phyloP scores from a whole-genome alignment of 345 rosid genomes.

The Lepidium africanum region DNA sequence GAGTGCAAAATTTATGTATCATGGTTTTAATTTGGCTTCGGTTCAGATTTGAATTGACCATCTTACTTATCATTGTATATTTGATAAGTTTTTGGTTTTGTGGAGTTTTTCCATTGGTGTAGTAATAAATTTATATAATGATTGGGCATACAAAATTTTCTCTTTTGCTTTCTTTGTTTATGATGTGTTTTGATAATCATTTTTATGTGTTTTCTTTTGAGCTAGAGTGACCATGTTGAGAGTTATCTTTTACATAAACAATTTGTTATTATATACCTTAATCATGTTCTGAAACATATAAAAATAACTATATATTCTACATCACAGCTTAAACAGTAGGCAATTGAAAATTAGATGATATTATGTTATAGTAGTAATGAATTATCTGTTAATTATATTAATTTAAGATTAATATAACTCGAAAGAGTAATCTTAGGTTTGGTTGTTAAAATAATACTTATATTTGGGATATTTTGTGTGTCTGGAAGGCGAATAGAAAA shows the following conservation, averaged over 20 bases:
- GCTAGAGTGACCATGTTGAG: no score
- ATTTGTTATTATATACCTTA: neutral
- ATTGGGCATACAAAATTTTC: neutral
- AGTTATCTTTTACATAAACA: neutral
- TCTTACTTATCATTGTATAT: slow-evolving; percentile 23
- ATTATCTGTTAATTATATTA: neutral
- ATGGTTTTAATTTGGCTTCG: slow-evolving; percentile 5
- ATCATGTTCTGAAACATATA: neutral
- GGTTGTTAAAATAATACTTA: neutral
- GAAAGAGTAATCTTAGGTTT: slow-evolving; percentile 4
- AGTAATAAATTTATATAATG: slow-evolving; percentile 8
- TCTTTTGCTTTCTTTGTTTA: neutral
- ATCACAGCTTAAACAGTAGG: neutral
- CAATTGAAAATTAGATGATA: neutral
- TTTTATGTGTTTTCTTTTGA: neutral
- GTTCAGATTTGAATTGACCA: neutral
- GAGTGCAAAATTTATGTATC: slow-evolving; percentile 19
- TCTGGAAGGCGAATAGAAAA: neutral
- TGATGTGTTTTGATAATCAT: neutral
- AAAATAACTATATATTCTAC: neutral
- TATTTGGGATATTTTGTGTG: neutral
- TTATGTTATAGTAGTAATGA: neutral
- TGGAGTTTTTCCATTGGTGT: neutral
- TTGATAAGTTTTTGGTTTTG: slow-evolving; percentile 6
- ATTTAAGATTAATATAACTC: neutral